A percentile compares a stretch with the other conserved stretches of the same genome.
These are phyloP conservation scores for Fusarium zealandicum DNA, from an alignment of 2,329 filamentous ascomycete genomes.

Conservation along the genomic window DNA sequence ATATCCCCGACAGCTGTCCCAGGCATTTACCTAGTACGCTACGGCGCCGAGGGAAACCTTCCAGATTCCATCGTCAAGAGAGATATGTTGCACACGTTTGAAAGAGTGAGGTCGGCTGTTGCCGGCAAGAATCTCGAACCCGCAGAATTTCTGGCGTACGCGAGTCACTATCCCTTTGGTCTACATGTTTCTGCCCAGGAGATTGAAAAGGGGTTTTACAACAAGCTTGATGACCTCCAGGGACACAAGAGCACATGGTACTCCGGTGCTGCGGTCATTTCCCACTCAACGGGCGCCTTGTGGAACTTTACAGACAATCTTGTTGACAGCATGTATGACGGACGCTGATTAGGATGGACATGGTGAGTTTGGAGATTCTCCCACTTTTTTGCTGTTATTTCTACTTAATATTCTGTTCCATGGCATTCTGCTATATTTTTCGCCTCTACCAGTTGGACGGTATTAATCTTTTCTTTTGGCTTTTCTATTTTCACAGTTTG, in stretches of 20 bases:
- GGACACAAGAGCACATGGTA: constrained; percentile 29
- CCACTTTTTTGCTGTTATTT: too few species aligned
- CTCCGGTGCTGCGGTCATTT: constrained; percentile 26
- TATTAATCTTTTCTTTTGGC: too few species aligned
- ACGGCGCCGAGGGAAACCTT: constrained; percentile 8
- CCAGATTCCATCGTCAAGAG: constrained; percentile 10
- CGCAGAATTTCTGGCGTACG: constrained; percentile 18
- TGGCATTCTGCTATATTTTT: too few species aligned
- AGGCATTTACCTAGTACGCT: constrained; percentile 21
- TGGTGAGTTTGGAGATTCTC: too few species aligned
- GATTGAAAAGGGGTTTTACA: constrained; percentile 24
- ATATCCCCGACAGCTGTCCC: constrained; percentile 23
- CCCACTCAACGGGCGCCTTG: constrained; percentile 26
- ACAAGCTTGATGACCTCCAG: constrained; percentile 26
- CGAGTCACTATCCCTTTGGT: constrained; percentile 31
- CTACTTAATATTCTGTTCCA: too few species aligned
- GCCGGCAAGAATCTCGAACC: constrained; percentile 3
- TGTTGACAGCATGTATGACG: constrained; percentile 25
- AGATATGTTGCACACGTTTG: constrained; percentile 24
- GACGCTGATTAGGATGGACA: not conserved
- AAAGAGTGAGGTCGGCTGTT: constrained; percentile 13
- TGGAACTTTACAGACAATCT: constrained; percentile 34
- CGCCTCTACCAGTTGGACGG: too few species aligned
- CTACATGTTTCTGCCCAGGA: constrained; percentile 17
- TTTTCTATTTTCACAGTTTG: too few species aligned